Conservation (phyloP, 768 basidiomycete genomes). For the Boletus pseudopeckii region DNA sequence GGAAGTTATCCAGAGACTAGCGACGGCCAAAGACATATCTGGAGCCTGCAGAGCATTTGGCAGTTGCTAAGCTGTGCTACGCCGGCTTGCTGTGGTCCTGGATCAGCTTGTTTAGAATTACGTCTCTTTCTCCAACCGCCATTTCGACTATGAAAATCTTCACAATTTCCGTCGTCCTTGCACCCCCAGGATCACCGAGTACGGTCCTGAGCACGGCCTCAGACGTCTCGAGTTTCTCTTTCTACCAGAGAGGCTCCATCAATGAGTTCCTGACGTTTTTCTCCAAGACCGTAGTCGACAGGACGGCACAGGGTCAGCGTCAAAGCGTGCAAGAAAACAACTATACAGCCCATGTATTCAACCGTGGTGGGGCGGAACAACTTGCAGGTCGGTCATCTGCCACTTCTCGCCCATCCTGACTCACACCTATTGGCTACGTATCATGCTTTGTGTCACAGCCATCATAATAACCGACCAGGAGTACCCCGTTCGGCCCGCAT, state of each 20-base stretch:
- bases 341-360: conserved; percentile 92
- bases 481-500: conserved; percentile 95
- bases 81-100: neutral
- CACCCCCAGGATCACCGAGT: conserved; percentile 61
- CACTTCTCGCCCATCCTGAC: neutral
- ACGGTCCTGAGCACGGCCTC: conserved; percentile 62
- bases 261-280: conserved; percentile 94
- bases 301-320: conserved; percentile 83
- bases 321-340: conserved; percentile 93
- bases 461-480: conserved; percentile 94
- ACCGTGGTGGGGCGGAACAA: conserved; percentile 80
- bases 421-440: conserved; percentile 5
- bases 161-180: conserved; percentile 69
- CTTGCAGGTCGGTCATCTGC: conserved; percentile 61
- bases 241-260: conserved; percentile 87
- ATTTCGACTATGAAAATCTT: conserved; percentile 75
- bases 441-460: conserved; percentile 40
- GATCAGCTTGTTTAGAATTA: neutral
- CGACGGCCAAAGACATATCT: conserved; percentile 21
- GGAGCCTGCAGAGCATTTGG: conserved; percentile 1
- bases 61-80: neutral
- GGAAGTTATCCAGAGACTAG: conserved; percentile 19
- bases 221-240: conserved; percentile 89
- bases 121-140: conserved; percentile 13
- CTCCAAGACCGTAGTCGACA: conserved; percentile 86